Base-by-base conservation (phyloP, 208 protist genomes). In the Angomonas desouzai region DNA sequence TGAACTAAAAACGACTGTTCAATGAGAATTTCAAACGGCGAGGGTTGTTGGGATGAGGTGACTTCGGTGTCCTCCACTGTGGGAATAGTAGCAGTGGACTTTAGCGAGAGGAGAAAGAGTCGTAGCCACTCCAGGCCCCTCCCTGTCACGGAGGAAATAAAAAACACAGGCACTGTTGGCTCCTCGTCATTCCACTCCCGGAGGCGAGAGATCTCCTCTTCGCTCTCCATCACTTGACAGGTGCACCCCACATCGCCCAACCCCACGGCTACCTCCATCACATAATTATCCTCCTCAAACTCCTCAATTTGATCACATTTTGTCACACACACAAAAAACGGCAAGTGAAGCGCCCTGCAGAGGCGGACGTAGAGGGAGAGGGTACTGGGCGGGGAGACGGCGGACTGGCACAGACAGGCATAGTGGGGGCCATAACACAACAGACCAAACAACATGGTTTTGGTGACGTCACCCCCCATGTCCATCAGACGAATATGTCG, bases 271-370 rank as follows among this genome's bases (percentile, higher is more conserved):
- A 98, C 66, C 27, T 98, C 84, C 48, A 94, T 76, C 57, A 97
- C 3, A 36, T 96, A 96, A 32, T 82, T 68, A 43, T 97, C 91
- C 13, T 98, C 58, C 59, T 98, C 89, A 70, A 97, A 93, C 30
- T 98, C 93, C 25, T 92, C 71, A 13, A 91, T 72, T 32, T 86
- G 83, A 72, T 99, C 98, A 48, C 93, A 71, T 74, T 98, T 98
- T 0, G 97, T 99, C 4, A 99, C 65, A 30, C 97, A 89, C 29
- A 98, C 67, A 56, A 94, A 85, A 16, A 98, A 83, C 1, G 94
- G 90, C 23, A 97, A 83, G 20, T 89, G 71, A 55, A 99, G 77
- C 34, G 96, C 93, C 3, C 97, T 63, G 33, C 92, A 94, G n/a
- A 98, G 70, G 34, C 89, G 81, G 7, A 98, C 78, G 68, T 98